Conservation (phyloP, 2,329 filamentous ascomycete species). For the Ceratocystis cacaofunesta region DNA sequence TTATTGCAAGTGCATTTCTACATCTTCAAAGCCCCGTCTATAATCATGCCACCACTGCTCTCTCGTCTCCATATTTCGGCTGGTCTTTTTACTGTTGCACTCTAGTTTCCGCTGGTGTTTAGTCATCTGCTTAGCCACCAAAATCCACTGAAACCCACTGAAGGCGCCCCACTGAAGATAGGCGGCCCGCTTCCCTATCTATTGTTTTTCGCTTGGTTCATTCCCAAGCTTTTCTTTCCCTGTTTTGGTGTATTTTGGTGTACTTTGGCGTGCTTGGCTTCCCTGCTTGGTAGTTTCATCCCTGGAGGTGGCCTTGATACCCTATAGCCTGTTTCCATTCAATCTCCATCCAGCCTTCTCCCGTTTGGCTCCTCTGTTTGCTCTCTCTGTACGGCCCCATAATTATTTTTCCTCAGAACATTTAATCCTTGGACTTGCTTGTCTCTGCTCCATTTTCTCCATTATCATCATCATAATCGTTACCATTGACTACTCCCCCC, state of each 20-base stretch:
- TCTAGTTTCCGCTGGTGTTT: not conserved
- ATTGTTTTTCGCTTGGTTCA: too few species aligned
- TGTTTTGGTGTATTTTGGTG: not conserved
- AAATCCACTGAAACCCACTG: not conserved
- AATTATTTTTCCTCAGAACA: not conserved
- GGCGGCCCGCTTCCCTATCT: not conserved
- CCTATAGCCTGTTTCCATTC: not conserved
- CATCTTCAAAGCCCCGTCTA: not conserved
- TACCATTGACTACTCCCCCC: not conserved
- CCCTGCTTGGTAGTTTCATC: not conserved
- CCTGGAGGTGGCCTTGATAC: not conserved
- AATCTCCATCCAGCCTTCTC: too few species aligned
- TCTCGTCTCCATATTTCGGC: not conserved
- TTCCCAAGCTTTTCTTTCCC: not conserved
- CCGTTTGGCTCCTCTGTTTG: not conserved
- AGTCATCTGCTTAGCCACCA: not conserved
- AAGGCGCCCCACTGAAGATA: not conserved
- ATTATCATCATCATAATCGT: not conserved
- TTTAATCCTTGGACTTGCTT: not conserved
- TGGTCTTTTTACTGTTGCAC: not conserved
- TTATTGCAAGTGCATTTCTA: not conserved
- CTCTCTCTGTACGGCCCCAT: not conserved
- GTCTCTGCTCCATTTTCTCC: constrained; percentile 1
- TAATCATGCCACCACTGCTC: not conserved
- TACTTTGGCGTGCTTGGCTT: not conserved